Base-by-base conservation (phyloP, 371 early-diverging fungal genomes). In the Mortierella sp. region DNA sequence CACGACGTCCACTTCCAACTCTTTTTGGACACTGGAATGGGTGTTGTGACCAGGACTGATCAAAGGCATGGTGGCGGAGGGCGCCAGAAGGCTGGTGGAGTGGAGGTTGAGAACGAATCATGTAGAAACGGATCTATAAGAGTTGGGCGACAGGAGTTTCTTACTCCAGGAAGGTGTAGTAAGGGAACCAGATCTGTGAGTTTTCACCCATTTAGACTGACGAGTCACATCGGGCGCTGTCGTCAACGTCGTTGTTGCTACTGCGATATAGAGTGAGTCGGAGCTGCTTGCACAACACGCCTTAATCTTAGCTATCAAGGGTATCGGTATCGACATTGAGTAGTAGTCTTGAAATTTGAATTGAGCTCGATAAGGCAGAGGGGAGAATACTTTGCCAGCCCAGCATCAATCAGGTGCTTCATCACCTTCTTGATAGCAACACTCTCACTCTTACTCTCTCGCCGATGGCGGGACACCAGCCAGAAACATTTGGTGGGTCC, bases 341-440 rank as follows among this genome's bases (percentile, higher is more conserved):
- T 38, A 6, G 28, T 16, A 10, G 34, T 11, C 48, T 28, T 28
- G 24, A 5, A 58, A 6, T 63, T 6, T 6, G 58, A 24, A 7
- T 6, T 3, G 47, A 71, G 48, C 14, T 47, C 52, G 28, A 75
- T 71, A 14, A 75, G 63, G 14, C 70, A 63, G 28, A 70, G 54
- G 26, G 57, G 68, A 26, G 68, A 79, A 24, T 74, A 79, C 31
- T 79, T 70, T 14, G 74, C 79, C 8, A 79, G 31, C 7, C 70
- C 70, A 11, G 57, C 58, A 34, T 79, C 58, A 0, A 73, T 57
- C 47, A 79, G 24, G 34, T 70, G 42, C 38, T 26, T 47, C 6
- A 42, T 28, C n/a, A 55, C 14, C n/a, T 42, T 31, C 13, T 52
- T 28, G 13, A 72, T 13, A 16, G 16, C 34, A 14, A 3, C 7